These are phyloP conservation scores for Suillus hirtellus DNA, from an alignment of 768 basidiomycete genomes.

Conservation along the genomic window DNA sequence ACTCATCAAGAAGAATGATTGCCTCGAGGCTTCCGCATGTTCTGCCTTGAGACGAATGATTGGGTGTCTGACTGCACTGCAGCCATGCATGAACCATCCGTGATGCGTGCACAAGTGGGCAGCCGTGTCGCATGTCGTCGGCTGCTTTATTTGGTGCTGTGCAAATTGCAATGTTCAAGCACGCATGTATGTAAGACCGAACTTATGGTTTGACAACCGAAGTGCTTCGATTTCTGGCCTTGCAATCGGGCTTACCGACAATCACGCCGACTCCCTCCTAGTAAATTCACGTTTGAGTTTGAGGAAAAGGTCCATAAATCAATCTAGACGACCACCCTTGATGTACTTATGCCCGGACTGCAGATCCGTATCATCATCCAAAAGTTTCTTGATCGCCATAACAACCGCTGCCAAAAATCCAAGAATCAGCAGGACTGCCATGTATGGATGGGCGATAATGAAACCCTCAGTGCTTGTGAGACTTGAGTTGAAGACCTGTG, in stretches of 20 bases:
- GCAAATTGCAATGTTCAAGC: neutral
- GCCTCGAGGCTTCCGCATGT: constrained; percentile 2
- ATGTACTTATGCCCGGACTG: constrained; percentile 18
- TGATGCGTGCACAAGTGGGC: neutral
- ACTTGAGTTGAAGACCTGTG: constrained; percentile 18
- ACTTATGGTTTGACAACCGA: neutral
- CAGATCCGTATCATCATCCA: constrained; percentile 21
- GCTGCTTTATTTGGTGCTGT: neutral
- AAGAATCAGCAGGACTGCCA: constrained; percentile 13
- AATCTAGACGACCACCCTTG: constrained; percentile 28
- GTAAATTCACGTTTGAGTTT: neutral
- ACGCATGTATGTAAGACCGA: neutral
- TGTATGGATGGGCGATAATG: constrained; percentile 24
- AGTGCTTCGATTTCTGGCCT: neutral
- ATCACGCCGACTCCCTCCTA: neutral
- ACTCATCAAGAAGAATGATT: neutral
- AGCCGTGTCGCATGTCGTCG: neutral
- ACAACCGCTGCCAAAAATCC: constrained; percentile 13
- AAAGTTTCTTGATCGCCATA: constrained; percentile 17
- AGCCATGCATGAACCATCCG: neutral
- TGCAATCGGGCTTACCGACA: neutral
- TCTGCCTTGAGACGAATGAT: neutral
- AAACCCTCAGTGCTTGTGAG: constrained; percentile 14
- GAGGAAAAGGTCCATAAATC: constrained; percentile 6
- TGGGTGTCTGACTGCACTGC: neutral